Percentiles rank a stretch among this genome's conserved stretches.
Evolutionary conservation across 2,329 filamentous ascomycete genomes (phyloP).

Genomic region (Talaromyces marneffei): DNA sequence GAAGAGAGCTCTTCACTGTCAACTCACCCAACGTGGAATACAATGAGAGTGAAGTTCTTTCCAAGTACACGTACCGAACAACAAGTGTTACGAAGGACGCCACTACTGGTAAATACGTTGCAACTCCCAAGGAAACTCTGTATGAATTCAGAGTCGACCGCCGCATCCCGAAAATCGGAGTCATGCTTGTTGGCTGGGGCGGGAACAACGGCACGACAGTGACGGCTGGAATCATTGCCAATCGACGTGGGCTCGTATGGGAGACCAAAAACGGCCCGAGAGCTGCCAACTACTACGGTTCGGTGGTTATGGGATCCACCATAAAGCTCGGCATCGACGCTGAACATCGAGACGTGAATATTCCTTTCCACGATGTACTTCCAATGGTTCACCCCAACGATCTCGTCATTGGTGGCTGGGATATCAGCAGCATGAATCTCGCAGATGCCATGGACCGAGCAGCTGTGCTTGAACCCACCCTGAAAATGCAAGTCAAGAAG

Average conservation of each 20-base stretch:
- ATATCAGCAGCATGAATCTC: constrained; percentile 87
- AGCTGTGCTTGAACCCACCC: constrained; percentile 85
- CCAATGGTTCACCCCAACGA: constrained; percentile 98
- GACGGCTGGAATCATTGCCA: constrained; percentile 94
- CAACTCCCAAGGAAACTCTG: constrained; percentile 71
- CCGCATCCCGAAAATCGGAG: constrained; percentile 83
- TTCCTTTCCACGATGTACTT: constrained; percentile 88
- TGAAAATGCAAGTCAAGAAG: constrained; percentile 86
- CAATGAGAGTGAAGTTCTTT: constrained; percentile 79
- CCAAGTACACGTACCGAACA: constrained; percentile 96
- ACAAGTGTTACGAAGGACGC: constrained; percentile 75
- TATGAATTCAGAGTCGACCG: constrained; percentile 98
- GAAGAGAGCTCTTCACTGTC: constrained; percentile 81
- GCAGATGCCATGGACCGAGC: constrained; percentile 93
- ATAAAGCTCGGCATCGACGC: constrained; percentile 91
- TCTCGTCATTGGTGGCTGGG: constrained; percentile 91
- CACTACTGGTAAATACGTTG: constrained; percentile 67
- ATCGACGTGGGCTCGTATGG: constrained; percentile 79
- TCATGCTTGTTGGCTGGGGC: constrained; percentile 97
- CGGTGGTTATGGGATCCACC: constrained; percentile 92
- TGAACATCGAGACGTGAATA: constrained; percentile 84
- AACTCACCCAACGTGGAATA: constrained; percentile 89
- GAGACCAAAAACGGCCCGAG: constrained; percentile 85
- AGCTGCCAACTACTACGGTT: constrained; percentile 95
- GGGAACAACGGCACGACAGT: constrained; percentile 98